Evolutionary conservation across 1,284 basidiomycete species (phyloP).

Genomic region (Cutaneotrichosporon dermatis): DNA sequence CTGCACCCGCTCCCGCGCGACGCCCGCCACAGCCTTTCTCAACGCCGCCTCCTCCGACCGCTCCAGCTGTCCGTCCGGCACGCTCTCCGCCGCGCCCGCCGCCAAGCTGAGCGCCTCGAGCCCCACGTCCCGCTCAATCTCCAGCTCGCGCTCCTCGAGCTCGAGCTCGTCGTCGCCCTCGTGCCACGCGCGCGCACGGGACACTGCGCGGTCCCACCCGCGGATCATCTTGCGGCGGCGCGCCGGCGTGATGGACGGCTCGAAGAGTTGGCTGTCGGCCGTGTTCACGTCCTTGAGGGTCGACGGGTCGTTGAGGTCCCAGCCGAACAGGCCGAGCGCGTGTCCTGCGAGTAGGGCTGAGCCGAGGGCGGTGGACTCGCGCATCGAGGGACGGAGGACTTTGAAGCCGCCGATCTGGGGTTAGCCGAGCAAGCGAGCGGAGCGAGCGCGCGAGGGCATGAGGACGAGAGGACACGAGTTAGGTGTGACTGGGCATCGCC

Average conservation of each 20-base stretch:
- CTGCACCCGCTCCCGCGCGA: neutral
- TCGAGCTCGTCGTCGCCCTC: slow-evolving; percentile 14
- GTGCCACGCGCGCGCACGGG: slow-evolving; percentile 70
- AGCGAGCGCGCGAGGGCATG: neutral
- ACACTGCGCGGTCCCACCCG: slow-evolving; percentile 80
- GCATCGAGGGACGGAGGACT: slow-evolving; percentile 89
- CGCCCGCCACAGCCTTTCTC: neutral
- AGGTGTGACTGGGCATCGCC: too few relatives aligned
- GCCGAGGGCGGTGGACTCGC: slow-evolving; percentile 95
- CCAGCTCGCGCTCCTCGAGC: slow-evolving; percentile 20
- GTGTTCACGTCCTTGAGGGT: slow-evolving; percentile 87
- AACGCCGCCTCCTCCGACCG: neutral
- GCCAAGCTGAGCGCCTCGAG: slow-evolving; percentile 1
- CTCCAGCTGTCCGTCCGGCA: neutral
- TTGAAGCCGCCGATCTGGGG: slow-evolving; percentile 73
- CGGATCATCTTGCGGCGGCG: slow-evolving; percentile 62
- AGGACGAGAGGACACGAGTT: too few relatives aligned
- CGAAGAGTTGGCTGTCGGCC: slow-evolving; percentile 69
- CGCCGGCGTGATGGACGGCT: slow-evolving; percentile 57
- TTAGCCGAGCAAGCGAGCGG: slow-evolving; percentile 3
- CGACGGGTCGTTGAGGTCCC: slow-evolving; percentile 81
- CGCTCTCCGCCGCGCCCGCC: neutral
- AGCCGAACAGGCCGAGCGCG: slow-evolving; percentile 85
- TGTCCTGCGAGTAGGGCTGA: slow-evolving; percentile 91
- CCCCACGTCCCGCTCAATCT: slow-evolving; percentile 18